Evolutionary conservation across 2,329 filamentous ascomycete genomes (phyloP), one percentile per base, ranked within the genome.

Genomic region (Aspergillus quadricinctus): DNA sequence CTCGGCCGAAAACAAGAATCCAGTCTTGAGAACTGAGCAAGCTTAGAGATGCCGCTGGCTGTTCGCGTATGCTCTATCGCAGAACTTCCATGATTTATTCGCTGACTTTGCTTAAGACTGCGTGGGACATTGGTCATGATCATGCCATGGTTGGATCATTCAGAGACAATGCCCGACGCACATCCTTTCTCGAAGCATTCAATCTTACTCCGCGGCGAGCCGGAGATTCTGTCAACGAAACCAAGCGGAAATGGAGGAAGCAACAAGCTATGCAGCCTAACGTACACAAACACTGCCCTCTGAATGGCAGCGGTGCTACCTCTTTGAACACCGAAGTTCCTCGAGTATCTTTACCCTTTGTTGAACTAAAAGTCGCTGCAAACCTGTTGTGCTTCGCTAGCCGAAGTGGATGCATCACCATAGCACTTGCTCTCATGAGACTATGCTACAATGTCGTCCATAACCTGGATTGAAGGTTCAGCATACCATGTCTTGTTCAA

Each of bases 1-100:
- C 8, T 59, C 63, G 50, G 59, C 69, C 23, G 67, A 69, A 27
- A 67, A 67, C 48, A 61, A 61, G 29, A 57, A 54, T 11, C 62
- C 67, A n/a, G 63, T 67, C 29, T 51, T 53, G 21, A 53, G 56
- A 40, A 58, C 54, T 28, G 65, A 69, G 31, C 62, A 66, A 37
- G 57, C 68, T 19, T 70, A 66, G 56, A n/a, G 43, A 27, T 25
- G 5, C 23, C 19, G 21, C 5, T 7, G 4, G 10, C 43, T 23
- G 4, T 46, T 46, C 19, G 19, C 21, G 43, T 46, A 25, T 3
- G 23, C 5, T 23, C 11, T 23, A 27, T 46, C 3, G 5, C 4
- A 14, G 43, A 14, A 23, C 2, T 14, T 14, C 23, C 5, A 11
- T 10, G 4, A 10, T 21, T 7, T 23, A 23, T 23, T 4, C 23